phyloP scores from a whole-genome alignment of 2,329 filamentous ascomycete species.

The Fusarium sp. region DNA sequence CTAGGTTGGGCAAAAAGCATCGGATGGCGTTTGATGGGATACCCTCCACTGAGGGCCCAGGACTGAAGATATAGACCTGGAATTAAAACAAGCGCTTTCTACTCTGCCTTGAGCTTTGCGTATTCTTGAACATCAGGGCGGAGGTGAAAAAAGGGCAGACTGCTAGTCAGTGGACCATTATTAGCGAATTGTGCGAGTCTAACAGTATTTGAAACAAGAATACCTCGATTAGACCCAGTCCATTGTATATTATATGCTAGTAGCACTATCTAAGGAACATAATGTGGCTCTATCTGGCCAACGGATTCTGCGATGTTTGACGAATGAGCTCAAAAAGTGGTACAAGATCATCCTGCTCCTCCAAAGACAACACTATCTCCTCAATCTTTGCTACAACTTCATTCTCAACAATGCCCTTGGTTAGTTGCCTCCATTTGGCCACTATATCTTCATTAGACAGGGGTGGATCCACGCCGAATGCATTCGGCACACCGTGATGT shows the following conservation, averaged over 20 bases:
- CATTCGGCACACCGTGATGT: neutral
- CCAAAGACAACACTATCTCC: neutral
- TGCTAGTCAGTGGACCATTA: neutral
- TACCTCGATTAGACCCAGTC: no score
- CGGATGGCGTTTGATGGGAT: conserved; percentile 36
- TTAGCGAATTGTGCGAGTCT: neutral
- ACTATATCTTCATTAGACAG: neutral
- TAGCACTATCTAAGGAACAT: neutral
- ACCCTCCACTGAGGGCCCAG: conserved; percentile 16
- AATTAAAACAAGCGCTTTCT: neutral
- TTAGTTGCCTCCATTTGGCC: neutral
- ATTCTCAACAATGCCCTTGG: neutral
- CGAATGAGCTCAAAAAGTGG: neutral
- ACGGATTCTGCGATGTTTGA: neutral
- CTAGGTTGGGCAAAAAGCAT: conserved; percentile 15
- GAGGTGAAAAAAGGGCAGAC: neutral
- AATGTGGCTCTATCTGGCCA: neutral
- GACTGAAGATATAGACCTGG: neutral
- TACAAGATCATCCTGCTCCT: neutral
- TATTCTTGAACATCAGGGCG: no score
- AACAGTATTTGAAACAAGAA: neutral
- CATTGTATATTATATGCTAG: neutral
- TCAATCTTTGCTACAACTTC: neutral
- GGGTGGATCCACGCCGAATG: neutral
- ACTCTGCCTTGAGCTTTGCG: neutral